Conservation (phyloP, 805 yeast genomes). For the Zygotorulaspora sp. region DNA sequence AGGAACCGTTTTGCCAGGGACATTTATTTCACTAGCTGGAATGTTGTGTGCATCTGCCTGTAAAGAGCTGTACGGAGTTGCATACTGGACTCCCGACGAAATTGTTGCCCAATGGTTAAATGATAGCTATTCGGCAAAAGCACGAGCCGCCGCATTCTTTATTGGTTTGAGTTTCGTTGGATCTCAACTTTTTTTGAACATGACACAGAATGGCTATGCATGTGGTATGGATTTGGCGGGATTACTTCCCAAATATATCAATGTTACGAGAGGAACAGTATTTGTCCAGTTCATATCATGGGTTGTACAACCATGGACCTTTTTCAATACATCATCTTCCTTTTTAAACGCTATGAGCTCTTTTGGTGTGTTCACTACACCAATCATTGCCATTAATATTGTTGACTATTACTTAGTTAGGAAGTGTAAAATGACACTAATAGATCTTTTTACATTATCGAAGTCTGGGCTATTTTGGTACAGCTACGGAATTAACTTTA, state of each 20-base stretch:
- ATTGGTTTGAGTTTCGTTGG: slow-evolving; percentile 35
- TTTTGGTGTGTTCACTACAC: slow-evolving; percentile 39
- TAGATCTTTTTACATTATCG: slow-evolving; percentile 35
- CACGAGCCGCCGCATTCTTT: slow-evolving; percentile 42
- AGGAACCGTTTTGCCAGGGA: slow-evolving; percentile 37
- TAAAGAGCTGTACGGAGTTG: slow-evolving; percentile 34
- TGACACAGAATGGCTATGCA: slow-evolving; percentile 38
- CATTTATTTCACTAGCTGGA: slow-evolving; percentile 40
- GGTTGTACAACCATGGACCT: slow-evolving; percentile 40
- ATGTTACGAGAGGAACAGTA: slow-evolving; percentile 37
- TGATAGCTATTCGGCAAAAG: slow-evolving; percentile 33
- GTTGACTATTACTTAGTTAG: slow-evolving; percentile 38
- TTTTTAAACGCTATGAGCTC: slow-evolving; percentile 38
- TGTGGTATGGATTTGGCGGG: slow-evolving; percentile 41
- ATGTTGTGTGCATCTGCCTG: slow-evolving; percentile 38
- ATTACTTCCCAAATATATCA: slow-evolving; percentile 34
- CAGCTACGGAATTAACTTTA: slow-evolving; percentile 18
- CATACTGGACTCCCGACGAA: slow-evolving; percentile 40
- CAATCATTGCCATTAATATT: slow-evolving; percentile 35
- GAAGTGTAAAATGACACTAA: slow-evolving; percentile 30
- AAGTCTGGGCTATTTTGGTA: slow-evolving; percentile 23
- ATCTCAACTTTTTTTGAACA: slow-evolving; percentile 37
- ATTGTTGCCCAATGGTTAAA: slow-evolving; percentile 39
- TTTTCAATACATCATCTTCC: slow-evolving; percentile 37
- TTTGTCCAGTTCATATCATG: slow-evolving; percentile 35